A percentile compares a stretch with the other conserved stretches of the same genome.
Evolutionary conservation across 2,329 filamentous ascomycete genomes (phyloP).

Genomic region (Fusarium nisikadoi): DNA sequence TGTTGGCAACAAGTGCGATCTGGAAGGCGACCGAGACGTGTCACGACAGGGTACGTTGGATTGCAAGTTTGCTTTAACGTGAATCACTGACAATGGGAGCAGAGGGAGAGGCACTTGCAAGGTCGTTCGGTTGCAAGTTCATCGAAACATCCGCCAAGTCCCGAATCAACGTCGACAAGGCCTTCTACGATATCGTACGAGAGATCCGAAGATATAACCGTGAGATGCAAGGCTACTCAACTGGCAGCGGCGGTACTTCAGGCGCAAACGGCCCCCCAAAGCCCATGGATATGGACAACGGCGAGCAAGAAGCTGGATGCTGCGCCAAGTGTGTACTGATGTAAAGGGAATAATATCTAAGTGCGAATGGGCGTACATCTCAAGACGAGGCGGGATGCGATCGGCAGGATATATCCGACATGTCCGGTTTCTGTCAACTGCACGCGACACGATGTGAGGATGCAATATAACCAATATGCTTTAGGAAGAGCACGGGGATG

Average conservation of each 20-base stretch:
- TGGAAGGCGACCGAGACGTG: slow-evolving; percentile 91
- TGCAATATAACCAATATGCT: slow-evolving; percentile 30
- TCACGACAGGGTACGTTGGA: slow-evolving; percentile 82
- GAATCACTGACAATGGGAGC: slow-evolving; percentile 41
- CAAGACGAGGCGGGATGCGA: slow-evolving; percentile 15
- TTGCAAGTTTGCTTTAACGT: background rate
- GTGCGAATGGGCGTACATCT: slow-evolving; percentile 25
- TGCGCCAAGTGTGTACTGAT: slow-evolving; percentile 89
- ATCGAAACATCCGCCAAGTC: slow-evolving; percentile 99
- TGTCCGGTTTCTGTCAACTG: slow-evolving; percentile 18
- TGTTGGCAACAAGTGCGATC: slow-evolving; percentile 99
- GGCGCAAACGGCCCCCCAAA: slow-evolving; percentile 69
- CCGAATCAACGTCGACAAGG: slow-evolving; percentile 97
- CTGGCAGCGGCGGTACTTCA: slow-evolving; percentile 72
- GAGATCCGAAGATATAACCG: slow-evolving; percentile 99
- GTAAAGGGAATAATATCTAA: slow-evolving; percentile 60
- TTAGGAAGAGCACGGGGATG: slow-evolving; percentile 34
- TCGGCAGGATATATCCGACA: slow-evolving; percentile 19
- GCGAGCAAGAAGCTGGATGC: slow-evolving; percentile 77
- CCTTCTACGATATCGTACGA: slow-evolving; percentile 97
- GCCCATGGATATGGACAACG: slow-evolving; percentile 84
- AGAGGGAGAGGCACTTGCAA: slow-evolving; percentile 92
- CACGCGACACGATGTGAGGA: slow-evolving; percentile 31
- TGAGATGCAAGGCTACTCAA: slow-evolving; percentile 90
- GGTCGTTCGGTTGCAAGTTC: slow-evolving; percentile 94